A percentile compares a stretch with the other conserved stretches of the same genome.
Evolutionary conservation across 768 basidiomycete species (phyloP).

Genomic region (Podaxis sp.): DNA sequence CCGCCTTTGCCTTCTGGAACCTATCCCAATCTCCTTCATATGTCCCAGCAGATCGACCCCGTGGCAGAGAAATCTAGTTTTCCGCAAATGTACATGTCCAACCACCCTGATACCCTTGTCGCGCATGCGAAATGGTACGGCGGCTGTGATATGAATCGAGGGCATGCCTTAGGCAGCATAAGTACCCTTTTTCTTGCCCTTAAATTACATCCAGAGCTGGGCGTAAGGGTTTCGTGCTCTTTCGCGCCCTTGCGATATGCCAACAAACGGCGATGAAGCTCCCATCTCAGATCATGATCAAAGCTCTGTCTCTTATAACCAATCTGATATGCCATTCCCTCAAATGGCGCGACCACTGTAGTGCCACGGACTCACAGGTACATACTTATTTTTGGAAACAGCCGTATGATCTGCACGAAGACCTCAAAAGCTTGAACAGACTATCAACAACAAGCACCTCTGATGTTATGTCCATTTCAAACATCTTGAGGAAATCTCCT

Average conservation of each 20-base stretch:
- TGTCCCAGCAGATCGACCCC: conserved; percentile 39
- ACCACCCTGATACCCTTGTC: conserved; percentile 79
- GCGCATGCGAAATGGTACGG: conserved; percentile 79
- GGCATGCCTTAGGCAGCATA: neutral
- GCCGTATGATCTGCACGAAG: neutral
- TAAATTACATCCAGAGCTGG: neutral
- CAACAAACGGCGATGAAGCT: neutral
- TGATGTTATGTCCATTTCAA: neutral
- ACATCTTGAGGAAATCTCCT: neutral
- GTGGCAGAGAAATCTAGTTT: conserved; percentile 74
- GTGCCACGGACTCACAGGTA: neutral
- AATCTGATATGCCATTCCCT: neutral
- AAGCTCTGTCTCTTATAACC: neutral
- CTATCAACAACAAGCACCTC: neutral
- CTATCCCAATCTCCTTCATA: neutral
- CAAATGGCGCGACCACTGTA: neutral
- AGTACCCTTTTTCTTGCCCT: neutral
- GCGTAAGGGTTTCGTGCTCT: neutral
- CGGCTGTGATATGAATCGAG: neutral
- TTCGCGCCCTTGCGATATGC: neutral
- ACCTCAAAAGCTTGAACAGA: neutral
- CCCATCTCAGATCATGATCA: neutral
- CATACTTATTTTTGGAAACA: neutral
- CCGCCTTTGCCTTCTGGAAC: too few relatives aligned
- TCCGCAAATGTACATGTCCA: conserved; percentile 81